Conservation (phyloP, 2,329 filamentous ascomycete species). For the Monilinia laxa region DNA sequence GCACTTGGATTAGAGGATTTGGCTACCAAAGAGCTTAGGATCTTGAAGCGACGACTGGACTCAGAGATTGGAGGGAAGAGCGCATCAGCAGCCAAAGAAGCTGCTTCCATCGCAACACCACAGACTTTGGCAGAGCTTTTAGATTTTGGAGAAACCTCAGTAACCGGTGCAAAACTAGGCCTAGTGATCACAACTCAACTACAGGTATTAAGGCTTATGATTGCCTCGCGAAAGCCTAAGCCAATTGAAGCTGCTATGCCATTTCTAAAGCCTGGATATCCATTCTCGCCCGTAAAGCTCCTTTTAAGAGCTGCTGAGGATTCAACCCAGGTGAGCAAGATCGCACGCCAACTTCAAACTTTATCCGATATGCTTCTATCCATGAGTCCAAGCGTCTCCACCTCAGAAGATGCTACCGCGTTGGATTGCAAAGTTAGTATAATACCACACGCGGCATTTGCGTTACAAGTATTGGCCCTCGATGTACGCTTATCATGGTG, state of each 20-base stretch:
- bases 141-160: conserved; percentile 53
- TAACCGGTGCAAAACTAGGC: conserved; percentile 48
- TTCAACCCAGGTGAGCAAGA: conserved; percentile 54
- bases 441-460: conserved; percentile 57
- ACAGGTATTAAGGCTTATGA: conserved; percentile 63
- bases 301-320: conserved; percentile 47
- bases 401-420: conserved; percentile 58
- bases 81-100: conserved; percentile 32
- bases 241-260: conserved; percentile 58
- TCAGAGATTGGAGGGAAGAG: conserved; percentile 36
- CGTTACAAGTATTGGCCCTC: conserved; percentile 64
- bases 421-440: conserved; percentile 55
- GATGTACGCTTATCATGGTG: conserved; percentile 64
- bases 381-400: conserved; percentile 65
- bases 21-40: conserved; percentile 65
- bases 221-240: conserved; percentile 57
- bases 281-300: conserved; percentile 58
- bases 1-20: conserved; percentile 63
- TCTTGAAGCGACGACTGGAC: conserved; percentile 64
- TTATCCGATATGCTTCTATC: conserved; percentile 65
- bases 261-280: conserved; percentile 52
- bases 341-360: conserved; percentile 63
- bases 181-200: conserved; percentile 65
- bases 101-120: conserved; percentile 43
- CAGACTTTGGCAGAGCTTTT: conserved; percentile 58